Evolutionary conservation across 352 stramenopile genomes (phyloP).

Genomic region (Globisporangium splendens): DNA sequence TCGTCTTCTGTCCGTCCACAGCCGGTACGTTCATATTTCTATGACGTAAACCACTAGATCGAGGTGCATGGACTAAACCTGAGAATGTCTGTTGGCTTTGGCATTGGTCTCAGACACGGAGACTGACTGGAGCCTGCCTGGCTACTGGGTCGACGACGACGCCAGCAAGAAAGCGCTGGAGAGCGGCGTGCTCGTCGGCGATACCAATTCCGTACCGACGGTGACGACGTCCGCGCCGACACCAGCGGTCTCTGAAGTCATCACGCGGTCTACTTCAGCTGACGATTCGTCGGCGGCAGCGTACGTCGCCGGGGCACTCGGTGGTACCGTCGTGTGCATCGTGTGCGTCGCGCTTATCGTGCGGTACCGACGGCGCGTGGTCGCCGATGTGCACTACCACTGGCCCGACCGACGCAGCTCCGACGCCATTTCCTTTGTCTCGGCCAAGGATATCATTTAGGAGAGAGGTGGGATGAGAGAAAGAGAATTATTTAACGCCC

Average conservation of each 20-base stretch:
- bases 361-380: conserved; percentile 9
- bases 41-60: too few species aligned
- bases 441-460: conserved; percentile 13
- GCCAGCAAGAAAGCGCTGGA: conserved; percentile 3
- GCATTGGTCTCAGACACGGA: conserved; percentile 1
- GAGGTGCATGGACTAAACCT: too few species aligned
- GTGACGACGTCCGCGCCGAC: neutral
- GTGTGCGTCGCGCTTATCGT: conserved; percentile 1
- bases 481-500: too few species aligned
- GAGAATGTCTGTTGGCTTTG: too few species aligned
- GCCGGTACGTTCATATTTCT: too few species aligned
- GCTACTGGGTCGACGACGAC: too few species aligned
- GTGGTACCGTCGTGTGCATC: conserved; percentile 8
- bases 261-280: neutral
- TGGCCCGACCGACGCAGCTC: conserved; percentile 18
- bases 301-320: conserved; percentile 11
- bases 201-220: neutral
- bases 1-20: conserved; percentile 44
- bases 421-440: conserved; percentile 15
- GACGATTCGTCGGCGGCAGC: conserved; percentile 7
- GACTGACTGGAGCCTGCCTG: conserved; percentile 3
- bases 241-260: conserved; percentile 1
- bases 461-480: too few species aligned
- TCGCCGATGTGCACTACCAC: conserved; percentile 13
- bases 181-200: conserved; percentile 11